Conservation (phyloP, 2,329 filamentous ascomycete species). For the Fonsecaea pugnacius region DNA sequence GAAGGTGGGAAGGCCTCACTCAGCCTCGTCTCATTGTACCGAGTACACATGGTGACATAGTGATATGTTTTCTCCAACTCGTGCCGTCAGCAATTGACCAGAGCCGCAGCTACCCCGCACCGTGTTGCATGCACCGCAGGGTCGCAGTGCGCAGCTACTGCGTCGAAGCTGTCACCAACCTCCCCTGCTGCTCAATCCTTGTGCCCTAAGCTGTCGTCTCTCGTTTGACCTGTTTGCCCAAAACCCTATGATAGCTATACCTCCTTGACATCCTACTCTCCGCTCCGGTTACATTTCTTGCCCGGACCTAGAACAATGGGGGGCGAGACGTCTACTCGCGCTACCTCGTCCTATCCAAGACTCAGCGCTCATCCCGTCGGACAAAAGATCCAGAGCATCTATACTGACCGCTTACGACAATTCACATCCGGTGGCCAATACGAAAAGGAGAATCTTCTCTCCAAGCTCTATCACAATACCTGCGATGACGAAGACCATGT, state of each 20-base stretch:
- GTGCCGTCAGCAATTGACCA: background rate
- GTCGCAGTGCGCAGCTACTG: background rate
- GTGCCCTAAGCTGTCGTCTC: background rate
- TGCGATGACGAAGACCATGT: constrained; percentile 74
- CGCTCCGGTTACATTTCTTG: background rate
- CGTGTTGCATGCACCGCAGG: background rate
- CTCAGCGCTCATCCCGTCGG: constrained; percentile 63
- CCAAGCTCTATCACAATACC: constrained; percentile 73
- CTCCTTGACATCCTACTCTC: background rate
- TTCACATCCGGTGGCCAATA: constrained; percentile 87
- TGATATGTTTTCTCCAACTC: background rate
- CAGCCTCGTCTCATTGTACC: background rate
- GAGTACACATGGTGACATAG: too few species aligned
- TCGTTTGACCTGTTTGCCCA: background rate
- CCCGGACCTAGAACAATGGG: constrained; percentile 40
- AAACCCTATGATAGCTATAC: background rate
- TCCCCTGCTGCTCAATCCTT: background rate
- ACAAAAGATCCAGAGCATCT: constrained; percentile 82
- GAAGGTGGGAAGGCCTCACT: background rate
- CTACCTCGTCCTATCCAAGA: constrained; percentile 53
- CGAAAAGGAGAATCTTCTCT: constrained; percentile 71
- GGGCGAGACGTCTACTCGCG: constrained; percentile 44
- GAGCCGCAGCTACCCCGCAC: background rate
- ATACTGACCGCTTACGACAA: constrained; percentile 78
- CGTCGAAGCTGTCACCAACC: background rate